These are phyloP conservation scores for Hypoxylon sp. DNA, from an alignment of 2,329 filamentous ascomycete species.

Conservation along the genomic window DNA sequence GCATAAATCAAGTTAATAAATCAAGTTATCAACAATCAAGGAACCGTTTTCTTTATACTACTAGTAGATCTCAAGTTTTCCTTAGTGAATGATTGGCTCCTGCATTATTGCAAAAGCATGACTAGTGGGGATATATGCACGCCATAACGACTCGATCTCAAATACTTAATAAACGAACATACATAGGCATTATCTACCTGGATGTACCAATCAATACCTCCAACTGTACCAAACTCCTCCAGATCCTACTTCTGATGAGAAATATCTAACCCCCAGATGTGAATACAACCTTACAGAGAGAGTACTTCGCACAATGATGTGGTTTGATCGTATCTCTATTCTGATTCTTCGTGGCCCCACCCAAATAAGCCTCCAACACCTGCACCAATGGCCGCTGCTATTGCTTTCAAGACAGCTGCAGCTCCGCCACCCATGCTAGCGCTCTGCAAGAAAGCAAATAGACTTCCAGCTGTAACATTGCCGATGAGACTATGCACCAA, in stretches of 20 bases:
- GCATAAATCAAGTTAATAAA: background rate
- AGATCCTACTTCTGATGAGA: background rate
- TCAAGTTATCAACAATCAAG: background rate
- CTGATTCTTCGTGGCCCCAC: background rate
- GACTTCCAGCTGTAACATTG: background rate
- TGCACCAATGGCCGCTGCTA: background rate
- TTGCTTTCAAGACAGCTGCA: background rate
- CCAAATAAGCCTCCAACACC: background rate
- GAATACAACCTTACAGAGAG: no score
- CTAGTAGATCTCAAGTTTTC: background rate
- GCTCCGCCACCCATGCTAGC: background rate
- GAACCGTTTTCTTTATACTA: background rate
- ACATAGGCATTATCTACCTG: background rate
- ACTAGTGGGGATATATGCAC: constrained; percentile 9
- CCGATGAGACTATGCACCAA: background rate
- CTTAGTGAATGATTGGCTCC: no score
- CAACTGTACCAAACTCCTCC: background rate
- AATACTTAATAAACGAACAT: background rate
- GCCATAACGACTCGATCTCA: background rate
- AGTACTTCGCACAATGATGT: background rate
- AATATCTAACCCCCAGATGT: no score
- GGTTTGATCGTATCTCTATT: background rate
- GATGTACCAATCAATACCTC: background rate
- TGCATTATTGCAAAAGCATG: background rate
- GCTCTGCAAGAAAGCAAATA: constrained; percentile 5